Conservation (phyloP, 371 early-diverging fungal genomes). For the Thermomucor indicae-seudaticae region DNA sequence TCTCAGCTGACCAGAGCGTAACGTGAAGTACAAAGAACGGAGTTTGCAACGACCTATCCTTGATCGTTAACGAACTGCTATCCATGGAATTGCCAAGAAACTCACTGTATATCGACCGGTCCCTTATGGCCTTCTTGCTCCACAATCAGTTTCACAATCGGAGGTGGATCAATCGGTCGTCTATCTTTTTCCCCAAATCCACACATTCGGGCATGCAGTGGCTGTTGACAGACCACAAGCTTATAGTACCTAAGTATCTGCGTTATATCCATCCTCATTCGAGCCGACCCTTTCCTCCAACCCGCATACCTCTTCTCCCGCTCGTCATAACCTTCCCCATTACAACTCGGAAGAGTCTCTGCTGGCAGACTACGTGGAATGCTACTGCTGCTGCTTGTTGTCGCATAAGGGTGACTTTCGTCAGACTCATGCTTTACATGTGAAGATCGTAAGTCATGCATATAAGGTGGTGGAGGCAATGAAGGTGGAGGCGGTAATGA, state of each 20-base stretch:
- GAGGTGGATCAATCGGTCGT: slow-evolving; percentile 68
- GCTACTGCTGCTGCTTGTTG: background rate
- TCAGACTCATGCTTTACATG: no score
- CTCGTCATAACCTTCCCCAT: slow-evolving; percentile 18
- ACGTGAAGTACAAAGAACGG: slow-evolving; percentile 74
- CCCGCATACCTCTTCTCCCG: slow-evolving; percentile 16
- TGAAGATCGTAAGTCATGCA: background rate
- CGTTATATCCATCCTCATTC: background rate
- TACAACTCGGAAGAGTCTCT: slow-evolving; percentile 2
- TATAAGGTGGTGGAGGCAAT: background rate
- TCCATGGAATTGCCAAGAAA: background rate
- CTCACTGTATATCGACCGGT: slow-evolving; percentile 47
- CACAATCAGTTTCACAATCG: slow-evolving; percentile 58
- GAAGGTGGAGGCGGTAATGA: no score
- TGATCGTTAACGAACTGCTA: background rate
- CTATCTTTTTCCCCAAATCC: slow-evolving; percentile 82
- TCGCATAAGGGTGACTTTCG: background rate
- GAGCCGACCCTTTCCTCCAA: background rate
- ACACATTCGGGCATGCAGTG: slow-evolving; percentile 79
- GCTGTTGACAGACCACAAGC: slow-evolving; percentile 66
- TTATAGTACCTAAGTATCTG: slow-evolving; percentile 39
- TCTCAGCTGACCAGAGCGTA: slow-evolving; percentile 72
- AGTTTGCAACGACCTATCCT: slow-evolving; percentile 42
- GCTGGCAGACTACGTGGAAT: background rate
- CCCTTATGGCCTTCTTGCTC: slow-evolving; percentile 40